Evolutionary conservation across 2,329 filamentous ascomycete genomes (phyloP).

Genomic region (Talaromyces pinophilus): DNA sequence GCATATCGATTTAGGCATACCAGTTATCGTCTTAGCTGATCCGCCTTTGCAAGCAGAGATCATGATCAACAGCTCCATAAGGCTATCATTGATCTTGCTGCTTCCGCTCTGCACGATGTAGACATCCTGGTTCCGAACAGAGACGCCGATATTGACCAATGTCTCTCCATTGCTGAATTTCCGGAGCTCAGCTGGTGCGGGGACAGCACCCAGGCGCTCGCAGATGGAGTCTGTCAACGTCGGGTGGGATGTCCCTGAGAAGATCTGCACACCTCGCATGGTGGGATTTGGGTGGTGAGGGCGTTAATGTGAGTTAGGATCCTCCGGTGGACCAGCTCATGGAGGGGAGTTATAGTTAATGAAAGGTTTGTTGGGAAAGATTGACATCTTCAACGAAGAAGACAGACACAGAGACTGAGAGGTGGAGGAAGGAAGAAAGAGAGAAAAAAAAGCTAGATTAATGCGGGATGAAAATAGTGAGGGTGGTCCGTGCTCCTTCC

Average conservation of each 20-base stretch:
- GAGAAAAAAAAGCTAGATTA: constrained; percentile 25
- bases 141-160: constrained; percentile 65
- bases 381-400: constrained; percentile 25
- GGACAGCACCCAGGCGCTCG: constrained; percentile 63
- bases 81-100: constrained; percentile 93
- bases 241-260: constrained; percentile 67
- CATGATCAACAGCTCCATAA: constrained; percentile 99
- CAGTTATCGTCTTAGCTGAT: constrained; percentile 93
- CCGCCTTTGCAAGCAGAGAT: constrained; percentile 98
- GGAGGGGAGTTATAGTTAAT: constrained; percentile 17
- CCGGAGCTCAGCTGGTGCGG: constrained; percentile 61
- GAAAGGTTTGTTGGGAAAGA: constrained; percentile 22
- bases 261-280: constrained; percentile 69
- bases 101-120: constrained; percentile 98
- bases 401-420: constrained; percentile 14
- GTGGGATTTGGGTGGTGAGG: constrained; percentile 27
- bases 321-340: constrained; percentile 20
- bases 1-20: constrained; percentile 53
- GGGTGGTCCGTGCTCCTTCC: constrained; percentile 19
- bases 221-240: constrained; percentile 65
- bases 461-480: constrained; percentile 6
- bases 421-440: constrained; percentile 10
- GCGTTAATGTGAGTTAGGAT: constrained; percentile 1
- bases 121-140: constrained; percentile 95
- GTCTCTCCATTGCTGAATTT: constrained; percentile 73